phyloP scores from a whole-genome alignment of 2,329 filamentous ascomycete species.

The Fusarium sp. region DNA sequence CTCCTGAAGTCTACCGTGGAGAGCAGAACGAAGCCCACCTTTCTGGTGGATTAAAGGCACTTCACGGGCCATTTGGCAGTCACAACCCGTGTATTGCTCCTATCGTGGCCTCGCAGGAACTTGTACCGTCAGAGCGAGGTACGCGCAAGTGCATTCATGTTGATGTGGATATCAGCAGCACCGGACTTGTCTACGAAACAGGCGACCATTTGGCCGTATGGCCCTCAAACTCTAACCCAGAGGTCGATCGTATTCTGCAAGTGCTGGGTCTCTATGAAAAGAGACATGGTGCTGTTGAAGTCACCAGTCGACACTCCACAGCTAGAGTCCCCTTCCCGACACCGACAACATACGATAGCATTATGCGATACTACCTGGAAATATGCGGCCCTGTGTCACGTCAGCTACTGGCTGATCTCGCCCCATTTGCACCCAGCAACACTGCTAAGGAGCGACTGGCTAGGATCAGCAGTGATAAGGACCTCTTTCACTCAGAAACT shows the following conservation, averaged over 20 bases:
- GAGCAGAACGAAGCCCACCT: too few relatives aligned
- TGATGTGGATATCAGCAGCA: constrained; percentile 90
- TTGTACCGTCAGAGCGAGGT: too few relatives aligned
- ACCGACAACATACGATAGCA: constrained; percentile 96
- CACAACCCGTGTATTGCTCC: too few relatives aligned
- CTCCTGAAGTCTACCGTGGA: too few relatives aligned
- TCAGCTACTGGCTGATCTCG: constrained; percentile 88
- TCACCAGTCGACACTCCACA: constrained; percentile 93
- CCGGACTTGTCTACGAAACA: constrained; percentile 91
- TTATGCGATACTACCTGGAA: constrained; percentile 94
- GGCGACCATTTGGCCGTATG: constrained; percentile 97
- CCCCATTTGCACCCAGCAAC: constrained; percentile 92
- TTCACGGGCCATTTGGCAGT: too few relatives aligned
- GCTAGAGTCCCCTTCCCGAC: constrained; percentile 98
- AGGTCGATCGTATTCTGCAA: constrained; percentile 89
- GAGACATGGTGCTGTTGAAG: constrained; percentile 81
- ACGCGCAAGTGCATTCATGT: too few relatives aligned
- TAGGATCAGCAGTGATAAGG: constrained; percentile 93
- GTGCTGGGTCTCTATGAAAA: constrained; percentile 81
- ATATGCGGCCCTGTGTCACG: constrained; percentile 94
- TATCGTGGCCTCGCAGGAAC: too few relatives aligned
- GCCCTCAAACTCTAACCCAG: constrained; percentile 92
- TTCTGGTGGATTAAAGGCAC: too few relatives aligned
- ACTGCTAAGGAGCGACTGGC: too few relatives aligned
- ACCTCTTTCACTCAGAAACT: constrained; percentile 91